These are phyloP conservation scores for Fagopyrum homotropicum DNA, from an alignment of 148 eudicot species.

Conservation along the genomic window DNA sequence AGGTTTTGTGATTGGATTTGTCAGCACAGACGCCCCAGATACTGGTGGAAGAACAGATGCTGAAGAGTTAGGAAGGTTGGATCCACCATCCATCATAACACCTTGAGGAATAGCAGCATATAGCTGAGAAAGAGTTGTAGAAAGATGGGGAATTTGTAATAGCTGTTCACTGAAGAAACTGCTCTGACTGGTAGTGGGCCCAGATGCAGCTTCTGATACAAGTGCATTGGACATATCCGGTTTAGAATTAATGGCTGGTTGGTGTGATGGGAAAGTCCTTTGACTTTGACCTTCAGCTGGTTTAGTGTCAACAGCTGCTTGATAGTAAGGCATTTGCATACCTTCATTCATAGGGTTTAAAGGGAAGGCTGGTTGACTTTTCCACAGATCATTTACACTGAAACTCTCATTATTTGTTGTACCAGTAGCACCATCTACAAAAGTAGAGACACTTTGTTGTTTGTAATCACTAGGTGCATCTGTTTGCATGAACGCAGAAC, in stretches of 20 bases:
- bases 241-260: conserved; percentile 11
- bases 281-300: background rate
- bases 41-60: conserved; percentile 17
- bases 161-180: conserved; percentile 17
- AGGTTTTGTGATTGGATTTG: conserved; percentile 10
- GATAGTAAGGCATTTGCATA: conserved; percentile 2
- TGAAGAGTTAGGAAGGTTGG: conserved; percentile 11
- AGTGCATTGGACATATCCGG: conserved; percentile 7
- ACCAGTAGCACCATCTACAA: background rate
- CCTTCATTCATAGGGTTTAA: conserved; percentile 8
- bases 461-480: conserved; percentile 5
- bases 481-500: background rate
- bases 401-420: conserved; percentile 4
- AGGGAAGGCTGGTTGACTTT: conserved; percentile 10
- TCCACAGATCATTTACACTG: conserved; percentile 15
- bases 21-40: conserved; percentile 8
- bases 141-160: conserved; percentile 19
- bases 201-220: conserved; percentile 8
- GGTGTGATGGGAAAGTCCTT: background rate
- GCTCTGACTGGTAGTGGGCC: conserved; percentile 12
- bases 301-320: background rate
- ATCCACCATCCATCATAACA: background rate
- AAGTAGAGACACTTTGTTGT: background rate
- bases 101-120: conserved; percentile 20
- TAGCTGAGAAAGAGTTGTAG: conserved; percentile 23